Evolutionary conservation across 1,139 yeast species (phyloP).

Genomic region (Geotrichum aggregatum): DNA sequence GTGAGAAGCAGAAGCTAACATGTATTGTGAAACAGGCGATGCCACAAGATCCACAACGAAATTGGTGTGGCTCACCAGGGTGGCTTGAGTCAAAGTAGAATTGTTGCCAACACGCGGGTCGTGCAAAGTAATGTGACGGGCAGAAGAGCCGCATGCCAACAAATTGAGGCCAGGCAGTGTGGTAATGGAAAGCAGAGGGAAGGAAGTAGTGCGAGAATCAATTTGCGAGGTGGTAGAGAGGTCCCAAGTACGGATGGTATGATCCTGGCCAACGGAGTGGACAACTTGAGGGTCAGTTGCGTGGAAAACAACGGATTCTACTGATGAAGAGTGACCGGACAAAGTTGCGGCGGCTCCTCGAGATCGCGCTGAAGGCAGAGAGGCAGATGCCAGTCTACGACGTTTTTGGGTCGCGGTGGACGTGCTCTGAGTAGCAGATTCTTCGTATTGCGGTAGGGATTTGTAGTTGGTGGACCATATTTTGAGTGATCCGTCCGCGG

Average conservation of each 20-base stretch:
- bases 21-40: slow-evolving; percentile 63
- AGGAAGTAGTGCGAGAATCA: slow-evolving; percentile 87
- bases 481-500: slow-evolving; percentile 76
- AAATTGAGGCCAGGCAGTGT: slow-evolving; percentile 57
- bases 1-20: slow-evolving; percentile 86
- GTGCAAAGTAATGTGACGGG: slow-evolving; percentile 88
- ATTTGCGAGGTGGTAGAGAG: slow-evolving; percentile 75
- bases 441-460: slow-evolving; percentile 73
- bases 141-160: slow-evolving; percentile 89
- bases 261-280: slow-evolving; percentile 94
- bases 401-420: slow-evolving; percentile 79
- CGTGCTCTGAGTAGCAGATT: slow-evolving; percentile 41
- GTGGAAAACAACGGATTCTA: slow-evolving; percentile 78
- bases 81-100: slow-evolving; percentile 52
- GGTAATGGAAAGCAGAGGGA: slow-evolving; percentile 70
- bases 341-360: slow-evolving; percentile 75
- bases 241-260: slow-evolving; percentile 94
- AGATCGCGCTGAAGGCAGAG: slow-evolving; percentile 60
- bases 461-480: slow-evolving; percentile 85
- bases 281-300: slow-evolving; percentile 67
- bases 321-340: slow-evolving; percentile 69
- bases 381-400: slow-evolving; percentile 68
- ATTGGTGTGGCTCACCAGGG: slow-evolving; percentile 84
- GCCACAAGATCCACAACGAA: slow-evolving; percentile 78
- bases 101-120: slow-evolving; percentile 62